Conservation (phyloP, 2,329 filamentous ascomycete genomes). For the Calonectria pauciramosa region DNA sequence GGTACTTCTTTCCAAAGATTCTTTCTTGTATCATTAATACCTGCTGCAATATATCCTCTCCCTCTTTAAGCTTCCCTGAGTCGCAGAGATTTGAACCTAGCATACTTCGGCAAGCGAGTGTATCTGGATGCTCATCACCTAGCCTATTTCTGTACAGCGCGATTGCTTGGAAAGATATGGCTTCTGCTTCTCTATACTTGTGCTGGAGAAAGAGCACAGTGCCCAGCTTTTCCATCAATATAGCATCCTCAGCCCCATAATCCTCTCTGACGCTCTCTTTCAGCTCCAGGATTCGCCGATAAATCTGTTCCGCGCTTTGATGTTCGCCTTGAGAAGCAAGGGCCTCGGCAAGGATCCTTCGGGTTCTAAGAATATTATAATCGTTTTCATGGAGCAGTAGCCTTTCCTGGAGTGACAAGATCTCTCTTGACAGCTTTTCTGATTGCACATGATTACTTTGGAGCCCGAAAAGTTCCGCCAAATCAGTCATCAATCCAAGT, state of each 20-base stretch:
- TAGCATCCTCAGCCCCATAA: no score
- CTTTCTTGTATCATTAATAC: not conserved
- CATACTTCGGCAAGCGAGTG: not conserved
- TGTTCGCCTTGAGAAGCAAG: not conserved
- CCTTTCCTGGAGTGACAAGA: not conserved
- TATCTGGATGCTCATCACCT: not conserved
- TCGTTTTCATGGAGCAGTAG: not conserved
- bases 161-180: not conserved
- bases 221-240: no score
- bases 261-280: accelerated
- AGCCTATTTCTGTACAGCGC: not conserved
- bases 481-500: not conserved
- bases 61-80: not conserved
- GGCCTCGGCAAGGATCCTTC: not conserved
- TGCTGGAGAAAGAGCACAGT: not conserved
- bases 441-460: not conserved
- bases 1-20: not conserved
- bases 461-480: not conserved
- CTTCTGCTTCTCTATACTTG: not conserved
- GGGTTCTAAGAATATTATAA: not conserved
- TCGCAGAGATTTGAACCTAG: not conserved
- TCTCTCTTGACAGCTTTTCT: not conserved
- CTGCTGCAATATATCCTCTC: not conserved
- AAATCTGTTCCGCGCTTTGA: not conserved
- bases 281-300: not conserved